Conservation (phyloP, 306 rosid species). For the Medicago truncatula region DNA sequence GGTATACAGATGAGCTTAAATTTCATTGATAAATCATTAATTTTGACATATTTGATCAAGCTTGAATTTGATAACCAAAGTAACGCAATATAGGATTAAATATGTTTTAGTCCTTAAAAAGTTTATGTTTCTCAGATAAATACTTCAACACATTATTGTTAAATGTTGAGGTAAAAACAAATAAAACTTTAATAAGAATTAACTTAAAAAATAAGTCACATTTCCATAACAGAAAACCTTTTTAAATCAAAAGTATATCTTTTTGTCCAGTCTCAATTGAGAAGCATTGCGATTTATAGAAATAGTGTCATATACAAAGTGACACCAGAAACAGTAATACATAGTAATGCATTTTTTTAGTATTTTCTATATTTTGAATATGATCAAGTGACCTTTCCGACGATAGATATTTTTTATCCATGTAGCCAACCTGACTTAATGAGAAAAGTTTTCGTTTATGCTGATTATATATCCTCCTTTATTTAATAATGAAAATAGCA, state of each 20-base stretch:
- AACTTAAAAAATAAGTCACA: neutral
- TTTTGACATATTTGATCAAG: neutral
- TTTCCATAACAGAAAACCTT: neutral
- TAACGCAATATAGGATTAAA: neutral
- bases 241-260: neutral
- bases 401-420: neutral
- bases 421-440: neutral
- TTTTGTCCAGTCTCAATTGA: neutral
- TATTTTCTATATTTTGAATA: slow-evolving; percentile 1
- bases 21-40: neutral
- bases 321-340: neutral
- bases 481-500: neutral
- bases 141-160: neutral
- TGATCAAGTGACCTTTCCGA: neutral
- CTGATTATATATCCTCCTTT: neutral
- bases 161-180: neutral
- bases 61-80: neutral
- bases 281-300: neutral
- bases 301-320: neutral
- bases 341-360: slow-evolving; percentile 14
- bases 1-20: neutral
- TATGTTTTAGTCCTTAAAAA: neutral
- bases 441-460: neutral
- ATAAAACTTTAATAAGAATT: neutral
- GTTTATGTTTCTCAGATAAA: neutral